phyloP scores from a whole-genome alignment of 2,329 filamentous ascomycete genomes.

The Aspergillus ibericus region DNA sequence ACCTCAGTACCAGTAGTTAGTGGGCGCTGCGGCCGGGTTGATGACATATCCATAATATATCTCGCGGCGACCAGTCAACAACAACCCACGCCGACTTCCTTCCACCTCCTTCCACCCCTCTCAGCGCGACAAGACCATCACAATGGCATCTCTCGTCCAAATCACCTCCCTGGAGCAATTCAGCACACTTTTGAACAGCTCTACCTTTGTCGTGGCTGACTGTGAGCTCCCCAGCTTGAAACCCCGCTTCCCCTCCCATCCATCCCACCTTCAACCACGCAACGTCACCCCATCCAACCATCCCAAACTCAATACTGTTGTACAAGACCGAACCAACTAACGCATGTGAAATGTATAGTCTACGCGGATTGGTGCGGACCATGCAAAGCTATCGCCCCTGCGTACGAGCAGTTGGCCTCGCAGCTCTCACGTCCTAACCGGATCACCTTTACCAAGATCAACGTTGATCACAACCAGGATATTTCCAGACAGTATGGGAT shows the following conservation, averaged over 20 bases:
- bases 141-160: constrained; percentile 45
- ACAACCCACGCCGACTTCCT: constrained; percentile 11
- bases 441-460: constrained; percentile 84
- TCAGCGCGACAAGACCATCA: constrained; percentile 23
- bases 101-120: constrained; percentile 13
- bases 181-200: constrained; percentile 65
- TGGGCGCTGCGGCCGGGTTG: constrained; percentile 15
- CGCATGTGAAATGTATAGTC: constrained; percentile 58
- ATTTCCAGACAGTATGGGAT: constrained; percentile 73
- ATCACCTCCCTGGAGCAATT: constrained; percentile 70
- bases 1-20: too few species aligned
- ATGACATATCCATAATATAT: constrained; percentile 30
- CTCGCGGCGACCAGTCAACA: neutral
- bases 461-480: constrained; percentile 74
- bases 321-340: neutral
- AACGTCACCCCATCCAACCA: constrained; percentile 23
- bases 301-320: neutral
- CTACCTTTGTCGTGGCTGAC: constrained; percentile 80
- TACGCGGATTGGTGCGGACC: constrained; percentile 84
- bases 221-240: constrained; percentile 60
- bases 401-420: constrained; percentile 74
- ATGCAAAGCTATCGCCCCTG: constrained; percentile 78
- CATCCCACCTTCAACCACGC: constrained; percentile 10
- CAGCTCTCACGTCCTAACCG: constrained; percentile 69
- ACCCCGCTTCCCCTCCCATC: constrained; percentile 14